phyloP scores from a whole-genome alignment of 2,329 filamentous ascomycete species.

The Curvularia spicifera region DNA sequence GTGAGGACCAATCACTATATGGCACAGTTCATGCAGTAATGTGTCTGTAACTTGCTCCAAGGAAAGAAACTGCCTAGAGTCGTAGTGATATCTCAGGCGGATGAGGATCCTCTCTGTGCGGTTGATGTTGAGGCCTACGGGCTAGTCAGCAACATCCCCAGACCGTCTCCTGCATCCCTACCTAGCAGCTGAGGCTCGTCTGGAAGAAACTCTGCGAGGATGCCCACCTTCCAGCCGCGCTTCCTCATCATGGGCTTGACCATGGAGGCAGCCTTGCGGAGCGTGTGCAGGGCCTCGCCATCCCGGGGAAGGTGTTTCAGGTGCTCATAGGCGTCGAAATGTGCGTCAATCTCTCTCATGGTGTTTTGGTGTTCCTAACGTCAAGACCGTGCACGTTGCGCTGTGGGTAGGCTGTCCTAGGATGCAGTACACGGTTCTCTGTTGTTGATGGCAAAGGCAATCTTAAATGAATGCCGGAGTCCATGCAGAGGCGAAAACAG shows the following conservation, averaged over 20 bases:
- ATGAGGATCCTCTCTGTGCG: conserved; percentile 79
- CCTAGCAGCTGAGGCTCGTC: conserved; percentile 75
- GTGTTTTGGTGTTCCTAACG: conserved; percentile 1
- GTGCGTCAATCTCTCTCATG: conserved; percentile 56
- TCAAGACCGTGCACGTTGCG: neutral
- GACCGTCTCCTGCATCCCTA: conserved; percentile 34
- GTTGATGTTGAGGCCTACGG: conserved; percentile 74
- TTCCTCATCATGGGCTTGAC: conserved; percentile 96
- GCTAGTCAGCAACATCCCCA: conserved; percentile 21
- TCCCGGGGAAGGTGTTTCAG: conserved; percentile 53
- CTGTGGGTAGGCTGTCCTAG: neutral
- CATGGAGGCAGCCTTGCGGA: conserved; percentile 82
- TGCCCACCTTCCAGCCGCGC: conserved; percentile 77
- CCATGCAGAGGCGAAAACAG: conserved; percentile 11
- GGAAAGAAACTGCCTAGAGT: conserved; percentile 77
- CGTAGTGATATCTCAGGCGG: conserved; percentile 76
- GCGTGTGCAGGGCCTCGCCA: conserved; percentile 60
- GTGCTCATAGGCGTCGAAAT: conserved; percentile 59
- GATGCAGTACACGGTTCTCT: neutral
- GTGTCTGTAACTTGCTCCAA: conserved; percentile 85
- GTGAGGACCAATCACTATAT: conserved; percentile 84
- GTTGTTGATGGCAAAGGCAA: neutral
- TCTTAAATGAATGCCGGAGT: neutral
- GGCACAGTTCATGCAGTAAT: conserved; percentile 91
- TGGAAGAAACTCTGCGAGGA: conserved; percentile 86